Conservation (phyloP, 495 filamentous ascomycete species). For the Polyplosphaeria fusca region DNA sequence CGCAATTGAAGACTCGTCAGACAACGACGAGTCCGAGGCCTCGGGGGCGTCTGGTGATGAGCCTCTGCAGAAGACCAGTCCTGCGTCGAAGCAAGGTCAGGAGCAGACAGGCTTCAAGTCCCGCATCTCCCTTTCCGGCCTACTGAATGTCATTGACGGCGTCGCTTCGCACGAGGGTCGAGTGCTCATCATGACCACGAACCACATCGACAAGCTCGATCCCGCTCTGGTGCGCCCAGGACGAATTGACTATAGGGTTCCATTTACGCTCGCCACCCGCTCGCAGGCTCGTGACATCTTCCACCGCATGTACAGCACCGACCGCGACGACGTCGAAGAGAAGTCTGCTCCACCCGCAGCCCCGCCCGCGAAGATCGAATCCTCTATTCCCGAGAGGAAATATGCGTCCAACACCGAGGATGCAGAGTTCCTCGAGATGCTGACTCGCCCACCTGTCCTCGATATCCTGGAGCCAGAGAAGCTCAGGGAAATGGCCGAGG, state of each 20-base stretch:
- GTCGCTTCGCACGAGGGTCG: conserved; percentile 78
- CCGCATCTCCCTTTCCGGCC: conserved; percentile 67
- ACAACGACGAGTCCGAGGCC: neutral
- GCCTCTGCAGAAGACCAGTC: conserved; percentile 5
- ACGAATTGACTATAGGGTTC: conserved; percentile 69
- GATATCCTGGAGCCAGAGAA: conserved; percentile 27
- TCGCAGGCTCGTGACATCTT: conserved; percentile 31
- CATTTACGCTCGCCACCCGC: conserved; percentile 55
- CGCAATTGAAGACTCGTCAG: conserved; percentile 7
- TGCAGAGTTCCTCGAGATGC: conserved; percentile 8
- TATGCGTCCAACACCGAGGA: neutral
- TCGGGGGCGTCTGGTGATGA: conserved; percentile 12
- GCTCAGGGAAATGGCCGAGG: conserved; percentile 46
- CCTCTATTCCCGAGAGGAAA: neutral
- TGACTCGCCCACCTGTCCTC: conserved; percentile 1
- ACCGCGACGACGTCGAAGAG: conserved; percentile 5
- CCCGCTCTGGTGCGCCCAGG: conserved; percentile 72
- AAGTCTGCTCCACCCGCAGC: neutral
- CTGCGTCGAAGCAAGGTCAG: neutral
- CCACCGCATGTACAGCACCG: conserved; percentile 31
- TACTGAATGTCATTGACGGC: conserved; percentile 82
- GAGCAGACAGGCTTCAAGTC: conserved; percentile 34
- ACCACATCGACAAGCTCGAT: conserved; percentile 71
- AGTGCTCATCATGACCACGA: conserved; percentile 82
- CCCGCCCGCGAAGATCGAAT: neutral